Evolutionary conservation across 805 yeast species (phyloP), one percentile per base, ranked within the genome.

Genomic region (Saccharomycopsis fodiens): DNA sequence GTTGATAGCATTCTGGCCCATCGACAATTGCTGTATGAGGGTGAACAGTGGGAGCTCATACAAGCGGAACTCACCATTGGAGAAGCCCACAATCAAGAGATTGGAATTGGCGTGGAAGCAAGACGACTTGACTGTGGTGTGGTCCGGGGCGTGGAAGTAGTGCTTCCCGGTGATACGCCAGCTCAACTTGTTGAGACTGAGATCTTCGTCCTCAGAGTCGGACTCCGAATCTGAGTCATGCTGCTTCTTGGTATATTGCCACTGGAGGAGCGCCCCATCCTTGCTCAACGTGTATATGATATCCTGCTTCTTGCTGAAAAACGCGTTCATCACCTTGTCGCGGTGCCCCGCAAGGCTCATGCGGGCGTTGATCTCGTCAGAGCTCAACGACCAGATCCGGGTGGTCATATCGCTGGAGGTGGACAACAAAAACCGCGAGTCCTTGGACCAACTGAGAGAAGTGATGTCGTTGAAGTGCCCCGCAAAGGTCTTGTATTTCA

Each of bases 201-300:
- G 55, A 19, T 68, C 70, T 30, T 59, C 57, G 15, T 54, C 54
- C 16, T 56, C 61, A 10, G 60, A 64, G 3, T 54, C 62, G 3
- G 63, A 69, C 10, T 68, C 67, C 5, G 68, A 75, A 23, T 66
- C 71, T 2, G 65, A 69, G 22, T 70, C 74, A 1, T 69, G 64
- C 42, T 76, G 76, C 51, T 69, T 73, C 48, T 74, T 74, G 2
- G 82, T 73, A 60, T 84, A 93, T 59, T 86, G 88, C 97, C 98
- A 93, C 57, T 76, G 76, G 60, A 89, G 85, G 46, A 91, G 67
- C 0, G 98, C 96, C 45, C 97, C 98, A 59, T 93, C 98, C 61
- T 84, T 85, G 60, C 95, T 85, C 15, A 93, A 73, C 0, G 97
- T 89, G 59, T 87, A 91, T 40, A 93, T 86, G 48, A 78, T 75